These are phyloP conservation scores for Penicillium capsulatum DNA, from an alignment of 2,329 filamentous ascomycete genomes.

Conservation along the genomic window DNA sequence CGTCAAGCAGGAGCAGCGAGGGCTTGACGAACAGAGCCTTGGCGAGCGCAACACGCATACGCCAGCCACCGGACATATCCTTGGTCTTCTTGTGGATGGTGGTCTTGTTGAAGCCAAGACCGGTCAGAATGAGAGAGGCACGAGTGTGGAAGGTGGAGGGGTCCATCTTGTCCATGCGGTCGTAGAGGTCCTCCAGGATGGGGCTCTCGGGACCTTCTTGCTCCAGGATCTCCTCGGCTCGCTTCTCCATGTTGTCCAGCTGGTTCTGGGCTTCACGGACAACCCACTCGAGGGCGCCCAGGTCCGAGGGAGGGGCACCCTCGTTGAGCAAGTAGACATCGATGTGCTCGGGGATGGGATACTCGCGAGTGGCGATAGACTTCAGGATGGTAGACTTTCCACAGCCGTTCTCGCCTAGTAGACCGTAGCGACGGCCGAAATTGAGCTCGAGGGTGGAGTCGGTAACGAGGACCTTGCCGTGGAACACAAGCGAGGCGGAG, in stretches of 20 bases:
- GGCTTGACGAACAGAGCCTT: conserved; percentile 99
- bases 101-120: conserved; percentile 97
- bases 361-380: conserved; percentile 89
- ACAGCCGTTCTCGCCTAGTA: conserved; percentile 97
- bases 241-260: conserved; percentile 80
- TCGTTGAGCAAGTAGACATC: conserved; percentile 99
- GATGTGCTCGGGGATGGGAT: conserved; percentile 89
- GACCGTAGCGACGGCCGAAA: conserved; percentile 86
- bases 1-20: conserved; percentile 88
- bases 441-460: conserved; percentile 91
- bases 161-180: conserved; percentile 98
- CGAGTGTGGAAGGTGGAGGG: conserved; percentile 94
- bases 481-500: conserved; percentile 89
- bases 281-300: conserved; percentile 95
- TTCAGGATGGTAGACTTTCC: conserved; percentile 98
- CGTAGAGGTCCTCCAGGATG: conserved; percentile 88
- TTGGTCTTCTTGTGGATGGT: conserved; percentile 99
- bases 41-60: conserved; percentile 96
- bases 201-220: conserved; percentile 87
- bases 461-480: conserved; percentile 91
- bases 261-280: conserved; percentile 91
- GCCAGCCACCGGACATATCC: conserved; percentile 99
- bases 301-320: conserved; percentile 81
- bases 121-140: conserved; percentile 92
- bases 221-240: conserved; percentile 87